Percentiles rank a stretch among this genome's conserved stretches.
Evolutionary conservation across 345 rosid species (phyloP).

Genomic region (Pelargonium nanum): DNA sequence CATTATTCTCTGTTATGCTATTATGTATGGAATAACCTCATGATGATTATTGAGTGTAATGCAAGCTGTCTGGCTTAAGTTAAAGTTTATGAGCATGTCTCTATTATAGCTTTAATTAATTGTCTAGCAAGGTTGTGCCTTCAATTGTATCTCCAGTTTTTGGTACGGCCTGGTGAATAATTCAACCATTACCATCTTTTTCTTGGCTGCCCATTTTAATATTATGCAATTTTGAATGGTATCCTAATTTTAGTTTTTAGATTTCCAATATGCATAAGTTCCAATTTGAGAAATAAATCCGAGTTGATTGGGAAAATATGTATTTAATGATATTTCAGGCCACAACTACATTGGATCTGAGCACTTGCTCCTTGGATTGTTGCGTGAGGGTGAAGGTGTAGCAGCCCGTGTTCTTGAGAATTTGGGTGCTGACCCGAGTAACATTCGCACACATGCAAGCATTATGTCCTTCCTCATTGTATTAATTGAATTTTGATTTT

Average conservation of each 20-base stretch:
- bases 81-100: too few species aligned
- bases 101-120: neutral
- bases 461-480: neutral
- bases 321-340: constrained; percentile 36
- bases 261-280: too few species aligned
- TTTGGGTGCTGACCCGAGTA: constrained; percentile 82
- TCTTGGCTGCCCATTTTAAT: neutral
- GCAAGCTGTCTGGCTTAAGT: too few species aligned
- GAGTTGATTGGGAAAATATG: neutral
- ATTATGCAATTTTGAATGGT: neutral
- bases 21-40: too few species aligned
- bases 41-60: too few species aligned
- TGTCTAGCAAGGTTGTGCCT: neutral
- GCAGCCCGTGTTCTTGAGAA: constrained; percentile 98
- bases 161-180: neutral
- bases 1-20: neutral
- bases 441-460: constrained; percentile 88
- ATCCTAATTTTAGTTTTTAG: neutral
- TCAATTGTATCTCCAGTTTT: neutral
- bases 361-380: constrained; percentile 91
- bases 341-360: constrained; percentile 98
- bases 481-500: neutral
- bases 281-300: neutral
- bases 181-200: neutral
- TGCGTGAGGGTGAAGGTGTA: constrained; percentile 99